A percentile compares a stretch with the other conserved stretches of the same genome.
Evolutionary conservation across 768 basidiomycete species (phyloP).

Genomic region (Suillus sp.): DNA sequence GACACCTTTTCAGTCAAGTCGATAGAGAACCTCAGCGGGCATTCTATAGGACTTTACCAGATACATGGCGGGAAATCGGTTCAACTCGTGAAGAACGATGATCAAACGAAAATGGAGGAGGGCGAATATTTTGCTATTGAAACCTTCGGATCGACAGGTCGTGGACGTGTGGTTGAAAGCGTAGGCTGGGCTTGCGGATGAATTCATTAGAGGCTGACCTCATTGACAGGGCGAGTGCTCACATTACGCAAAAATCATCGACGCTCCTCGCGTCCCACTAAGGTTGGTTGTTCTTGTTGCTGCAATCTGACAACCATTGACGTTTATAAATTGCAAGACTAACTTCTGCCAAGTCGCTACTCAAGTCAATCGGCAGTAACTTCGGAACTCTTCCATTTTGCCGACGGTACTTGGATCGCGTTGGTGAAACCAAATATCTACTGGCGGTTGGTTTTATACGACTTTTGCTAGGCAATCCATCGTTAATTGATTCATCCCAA

Average conservation of each 20-base stretch:
- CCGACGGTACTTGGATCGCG: conserved; percentile 89
- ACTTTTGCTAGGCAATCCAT: conserved; percentile 2
- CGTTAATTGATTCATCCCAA: conserved; percentile 5
- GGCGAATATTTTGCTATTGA: conserved; percentile 99
- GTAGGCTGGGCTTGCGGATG: conserved; percentile 40
- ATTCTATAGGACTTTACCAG: conserved; percentile 86
- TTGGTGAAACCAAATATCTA: conserved; percentile 91
- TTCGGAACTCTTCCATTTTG: conserved; percentile 97
- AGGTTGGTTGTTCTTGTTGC: conserved; percentile 51
- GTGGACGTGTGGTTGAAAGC: conserved; percentile 82
- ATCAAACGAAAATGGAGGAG: conserved; percentile 97
- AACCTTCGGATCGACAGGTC: conserved; percentile 97
- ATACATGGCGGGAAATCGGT: conserved; percentile 96
- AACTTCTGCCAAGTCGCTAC: conserved; percentile 80
- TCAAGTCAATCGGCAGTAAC: conserved; percentile 86
- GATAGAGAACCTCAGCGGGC: conserved; percentile 92
- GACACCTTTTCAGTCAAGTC: conserved; percentile 68
- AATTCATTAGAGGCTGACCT: conserved; percentile 7
- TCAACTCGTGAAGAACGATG: conserved; percentile 84
- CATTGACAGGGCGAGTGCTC: conserved; percentile 80
- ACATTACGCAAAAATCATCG: conserved; percentile 79
- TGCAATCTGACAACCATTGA: conserved; percentile 10
- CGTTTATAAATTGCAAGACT: conserved; percentile 49
- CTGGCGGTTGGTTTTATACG: conserved; percentile 62
- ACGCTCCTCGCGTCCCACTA: conserved; percentile 73